Base-by-base conservation (phyloP, 2,329 filamentous ascomycete species). In the Nigrospora osmanthi region DNA sequence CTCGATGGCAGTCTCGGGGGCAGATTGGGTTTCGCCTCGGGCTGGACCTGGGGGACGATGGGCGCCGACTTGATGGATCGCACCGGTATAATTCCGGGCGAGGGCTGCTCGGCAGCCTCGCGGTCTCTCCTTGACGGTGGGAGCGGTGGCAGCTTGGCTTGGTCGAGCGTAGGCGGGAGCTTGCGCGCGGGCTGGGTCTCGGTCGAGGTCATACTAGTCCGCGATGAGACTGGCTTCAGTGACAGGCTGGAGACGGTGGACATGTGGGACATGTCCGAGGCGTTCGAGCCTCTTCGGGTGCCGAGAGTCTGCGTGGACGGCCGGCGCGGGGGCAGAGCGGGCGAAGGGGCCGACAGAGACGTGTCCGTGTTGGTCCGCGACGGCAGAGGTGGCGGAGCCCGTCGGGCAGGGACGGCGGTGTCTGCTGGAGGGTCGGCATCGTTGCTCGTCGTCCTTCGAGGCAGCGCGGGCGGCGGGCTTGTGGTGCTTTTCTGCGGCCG, bases 221-320 rank as follows among this genome's bases (percentile, higher is more conserved):
- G 66, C 2, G 76, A 76, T 10, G 70, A 72, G 28, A 62, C 55
- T 3, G 65, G 64, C 32, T 66, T 70, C 36, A 76, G 51, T 1
- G 78, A 81, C 17, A 75, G 57, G 2, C 67, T 70, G 4, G 80
- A 82, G 14, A 76, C 55, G 11, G 67, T 68, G 7, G 78, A 83
- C 35, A 70, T 63, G 46, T 74, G 65, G 3, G 78, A 82, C 12
- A 72, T 54, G 30, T 78, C 76, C 3, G 80, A 83, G 0, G 78
- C 75, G 36, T 73, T 73, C 15, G 80, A 83, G 40, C 69, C 74
- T 45, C 75, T 70, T 19, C 78, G 69, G 6, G 62, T 62, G 17
- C 59, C 58, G 32, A 73, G 58, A 13, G 62, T 59, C 48, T 75
- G 70, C 7, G 66, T 59, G 2, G 73, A 73, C 2, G 71, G 58